Evolutionary conservation across 164 flowering plant species (phyloP), one percentile per base, ranked within the genome.

Genomic region (Euptelea pleiosperma): DNA sequence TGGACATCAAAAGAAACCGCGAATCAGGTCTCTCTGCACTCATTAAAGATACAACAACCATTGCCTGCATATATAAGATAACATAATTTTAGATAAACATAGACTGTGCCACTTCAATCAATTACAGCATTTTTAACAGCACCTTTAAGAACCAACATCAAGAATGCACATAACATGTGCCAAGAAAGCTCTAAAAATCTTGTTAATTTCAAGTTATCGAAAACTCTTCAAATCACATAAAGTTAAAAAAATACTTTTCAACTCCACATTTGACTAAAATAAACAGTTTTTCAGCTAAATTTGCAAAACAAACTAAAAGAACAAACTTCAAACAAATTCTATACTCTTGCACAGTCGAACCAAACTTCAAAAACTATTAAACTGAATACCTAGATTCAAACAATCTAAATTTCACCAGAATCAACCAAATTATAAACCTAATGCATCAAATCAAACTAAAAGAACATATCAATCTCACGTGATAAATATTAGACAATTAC

Each of bases 51-150:
- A 65, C 19, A 34, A 67, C 19, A 41, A 71, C 15, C 7, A 69
- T 24, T 26, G 60, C 71, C 83, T 79, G 75, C 70, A 60, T 28
- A 65, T 8, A 58, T n/a, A 42, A 36, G 16, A 44, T 42, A 7
- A 29, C 43, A 53, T 21, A 35, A 3, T n/a, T 52, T 34, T 3
- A 35, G 8, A 22, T 8, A 22, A 14, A 1, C 48, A 10, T 14
- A 53, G 14, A 22, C 8, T 10, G 12, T 53, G 2, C 40, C 16
- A 37, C 43, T 12, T 24, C 31, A 12, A 11, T 52, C 18, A 52
- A 19, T 42, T 25, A 12, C 42, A 19, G 4, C 29, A 52, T 2
- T 3, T 35, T 52, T 35, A n/a, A 21, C 2, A 19, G 43, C 14
- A 4, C 4, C 29, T 18, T 52, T 5, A 10, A 16, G 30, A 10